A percentile compares a stretch with the other conserved stretches of the same genome.
phyloP scores from a whole-genome alignment of 2,329 filamentous ascomycete species.

The Fusarium vanettenii region DNA sequence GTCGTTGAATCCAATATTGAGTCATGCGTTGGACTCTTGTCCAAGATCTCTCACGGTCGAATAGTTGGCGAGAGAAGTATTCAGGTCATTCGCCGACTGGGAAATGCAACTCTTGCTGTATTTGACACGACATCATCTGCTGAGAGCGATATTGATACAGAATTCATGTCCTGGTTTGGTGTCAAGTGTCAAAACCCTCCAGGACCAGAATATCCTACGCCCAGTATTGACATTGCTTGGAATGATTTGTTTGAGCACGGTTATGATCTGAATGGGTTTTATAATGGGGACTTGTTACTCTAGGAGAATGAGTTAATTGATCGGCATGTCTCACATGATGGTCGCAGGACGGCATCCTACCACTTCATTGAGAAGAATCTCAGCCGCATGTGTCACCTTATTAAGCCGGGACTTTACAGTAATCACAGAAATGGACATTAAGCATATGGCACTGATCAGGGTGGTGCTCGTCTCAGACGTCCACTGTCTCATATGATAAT shows the following conservation, averaged over 20 bases:
- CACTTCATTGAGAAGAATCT: neutral
- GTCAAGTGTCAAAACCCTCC: slow-evolving; percentile 36
- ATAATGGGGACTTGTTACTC: slow-evolving; percentile 29
- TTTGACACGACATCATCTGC: slow-evolving; percentile 29
- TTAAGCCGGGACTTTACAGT: neutral
- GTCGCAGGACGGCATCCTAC: neutral
- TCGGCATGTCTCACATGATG: neutral
- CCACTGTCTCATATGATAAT: neutral
- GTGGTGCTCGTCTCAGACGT: neutral
- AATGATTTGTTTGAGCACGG: slow-evolving; percentile 41
- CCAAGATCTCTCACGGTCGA: slow-evolving; percentile 37
- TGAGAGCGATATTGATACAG: slow-evolving; percentile 36
- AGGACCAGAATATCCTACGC: slow-evolving; percentile 34
- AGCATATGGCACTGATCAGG: neutral
- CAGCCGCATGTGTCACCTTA: neutral
- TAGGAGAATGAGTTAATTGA: neutral
- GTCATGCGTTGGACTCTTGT: slow-evolving; percentile 26
- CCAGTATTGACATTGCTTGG: slow-evolving; percentile 39
- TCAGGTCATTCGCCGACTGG: slow-evolving; percentile 29
- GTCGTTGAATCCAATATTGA: slow-evolving; percentile 39
- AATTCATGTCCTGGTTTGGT: slow-evolving; percentile 43
- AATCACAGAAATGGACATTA: neutral
- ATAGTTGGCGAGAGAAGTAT: slow-evolving; percentile 34
- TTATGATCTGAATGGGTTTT: slow-evolving; percentile 32
- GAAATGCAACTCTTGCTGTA: slow-evolving; percentile 35